Base-by-base conservation (phyloP, 495 filamentous ascomycete species). In the Thozetella sp. region DNA sequence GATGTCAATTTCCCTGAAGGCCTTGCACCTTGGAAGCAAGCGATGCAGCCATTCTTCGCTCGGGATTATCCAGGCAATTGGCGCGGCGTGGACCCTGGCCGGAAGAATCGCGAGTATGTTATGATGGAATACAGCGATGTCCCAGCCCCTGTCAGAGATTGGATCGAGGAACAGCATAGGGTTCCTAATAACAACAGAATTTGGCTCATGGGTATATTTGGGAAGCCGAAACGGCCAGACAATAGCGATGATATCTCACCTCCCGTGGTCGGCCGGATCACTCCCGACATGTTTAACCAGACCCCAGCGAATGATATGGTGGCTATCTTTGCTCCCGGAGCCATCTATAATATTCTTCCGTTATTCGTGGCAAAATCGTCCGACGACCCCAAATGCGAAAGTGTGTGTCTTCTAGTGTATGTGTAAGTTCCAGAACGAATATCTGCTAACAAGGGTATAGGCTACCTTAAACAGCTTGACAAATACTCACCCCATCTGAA, bases 1-100 rank as follows among this genome's bases (percentile, higher is more conserved):
- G 22, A 56, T 0, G 57, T 54, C 2, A 11, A 40, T 6, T 59
- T 62, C 0, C 71, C 69, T 0, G n/a, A 17, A 2, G 72, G 67
- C 1, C 59, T 75, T 1, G 51, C 61, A 0, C 68, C 68, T 0
- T 75, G 67, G 67, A 59, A 57, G 13, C 51, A 59, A 17, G 67
- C 52, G 2, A 64, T 73, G 19, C 57, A 70, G 48, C 54, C 58
- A 6, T 67, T 70, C 51, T 34, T 75, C 17, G 20, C 24, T 2
- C 40, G 57, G 1, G 57, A 65, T 2, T 75, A 66, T 50, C 24
- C 54, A 10, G 72, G 72, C 22, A 67, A 53, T 25, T 75, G 67
- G 68, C 67, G 73, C 54, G 72, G 72, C 23, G 69, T 73, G 20
- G 71, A 73, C 50, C 64, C 70, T 51, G 70, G 72, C 56, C 68